These are phyloP conservation scores for Maudiozyma serrabonitensis DNA, from an alignment of 805 yeast genomes.

Conservation along the genomic window DNA sequence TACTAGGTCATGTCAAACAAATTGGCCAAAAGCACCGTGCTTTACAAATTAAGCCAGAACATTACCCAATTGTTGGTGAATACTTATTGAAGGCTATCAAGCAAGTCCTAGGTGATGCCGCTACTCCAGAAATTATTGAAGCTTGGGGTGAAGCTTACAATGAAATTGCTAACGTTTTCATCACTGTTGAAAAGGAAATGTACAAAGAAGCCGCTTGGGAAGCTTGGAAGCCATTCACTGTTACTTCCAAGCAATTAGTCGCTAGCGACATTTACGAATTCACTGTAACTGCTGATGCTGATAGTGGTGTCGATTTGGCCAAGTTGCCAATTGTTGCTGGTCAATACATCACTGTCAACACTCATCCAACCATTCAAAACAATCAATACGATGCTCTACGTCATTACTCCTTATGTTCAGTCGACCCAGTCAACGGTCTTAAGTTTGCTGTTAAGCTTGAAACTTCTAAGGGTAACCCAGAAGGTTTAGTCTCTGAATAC, in stretches of 20 bases:
- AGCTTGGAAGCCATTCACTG: slow-evolving; percentile 46
- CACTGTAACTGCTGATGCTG: slow-evolving; percentile 39
- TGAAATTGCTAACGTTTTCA: slow-evolving; percentile 51
- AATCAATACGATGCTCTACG: slow-evolving; percentile 39
- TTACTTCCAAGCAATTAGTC: slow-evolving; percentile 36
- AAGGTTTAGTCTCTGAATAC: slow-evolving; percentile 42
- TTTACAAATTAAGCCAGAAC: slow-evolving; percentile 51
- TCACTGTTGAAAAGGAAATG: slow-evolving; percentile 41
- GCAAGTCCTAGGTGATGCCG: slow-evolving; percentile 47
- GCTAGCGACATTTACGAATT: slow-evolving; percentile 41
- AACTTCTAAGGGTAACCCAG: slow-evolving; percentile 17
- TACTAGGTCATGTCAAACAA: slow-evolving; percentile 44
- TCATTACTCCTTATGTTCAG: slow-evolving; percentile 48
- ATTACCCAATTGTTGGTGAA: slow-evolving; percentile 56
- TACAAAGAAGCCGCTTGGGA: slow-evolving; percentile 47
- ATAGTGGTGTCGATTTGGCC: slow-evolving; percentile 23
- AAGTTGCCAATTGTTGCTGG: slow-evolving; percentile 28
- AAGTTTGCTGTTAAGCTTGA: slow-evolving; percentile 50
- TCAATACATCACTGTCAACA: slow-evolving; percentile 32
- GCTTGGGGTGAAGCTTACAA: slow-evolving; percentile 64
- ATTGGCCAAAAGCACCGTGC: slow-evolving; percentile 62
- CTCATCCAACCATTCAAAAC: slow-evolving; percentile 29
- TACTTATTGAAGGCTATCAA: slow-evolving; percentile 45
- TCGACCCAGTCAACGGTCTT: slow-evolving; percentile 32
- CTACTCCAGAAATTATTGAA: slow-evolving; percentile 45